phyloP scores from a whole-genome alignment of 1,139 yeast genomes.

The Pichia cactophila region DNA sequence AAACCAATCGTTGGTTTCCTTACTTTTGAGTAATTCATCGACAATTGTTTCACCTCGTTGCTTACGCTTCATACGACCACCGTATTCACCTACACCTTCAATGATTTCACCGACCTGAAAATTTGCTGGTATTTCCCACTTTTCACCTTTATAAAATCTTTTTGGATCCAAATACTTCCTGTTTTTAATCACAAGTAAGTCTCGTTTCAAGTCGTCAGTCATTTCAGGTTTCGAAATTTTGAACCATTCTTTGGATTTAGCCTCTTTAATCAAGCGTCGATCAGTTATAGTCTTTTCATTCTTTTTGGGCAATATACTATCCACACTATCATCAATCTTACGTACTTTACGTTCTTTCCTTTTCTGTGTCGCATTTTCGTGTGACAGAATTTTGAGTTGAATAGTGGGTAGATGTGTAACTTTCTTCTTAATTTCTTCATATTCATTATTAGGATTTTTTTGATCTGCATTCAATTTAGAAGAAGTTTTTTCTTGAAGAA shows the following conservation, averaged over 20 bases:
- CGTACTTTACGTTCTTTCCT: slow-evolving; percentile 10
- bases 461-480: not conserved
- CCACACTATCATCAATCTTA: slow-evolving; percentile 46
- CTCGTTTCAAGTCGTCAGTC: slow-evolving; percentile 68
- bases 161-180: slow-evolving; percentile 92
- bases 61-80: slow-evolving; percentile 58
- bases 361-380: not conserved
- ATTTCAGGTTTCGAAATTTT: slow-evolving; percentile 73
- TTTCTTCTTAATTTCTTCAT: slow-evolving; percentile 22
- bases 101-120: slow-evolving; percentile 87
- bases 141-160: slow-evolving; percentile 86
- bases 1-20: slow-evolving; percentile 65
- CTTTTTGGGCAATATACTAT: slow-evolving; percentile 19
- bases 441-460: slow-evolving; percentile 7
- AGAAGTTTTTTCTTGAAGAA: slow-evolving; percentile 10
- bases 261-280: slow-evolving; percentile 33
- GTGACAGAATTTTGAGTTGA: slow-evolving; percentile 9
- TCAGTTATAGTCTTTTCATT: slow-evolving; percentile 22
- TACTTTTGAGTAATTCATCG: slow-evolving; percentile 74
- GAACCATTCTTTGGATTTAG: slow-evolving; percentile 59
- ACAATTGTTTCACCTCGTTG: slow-evolving; percentile 73
- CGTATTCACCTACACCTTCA: slow-evolving; percentile 76
- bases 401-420: slow-evolving; percentile 20
- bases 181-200: slow-evolving; percentile 69
- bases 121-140: slow-evolving; percentile 70